Evolutionary conservation across 352 stramenopile genomes (phyloP), one percentile per base, ranked within the genome.

Genomic region (Phytophthora parvispora): DNA sequence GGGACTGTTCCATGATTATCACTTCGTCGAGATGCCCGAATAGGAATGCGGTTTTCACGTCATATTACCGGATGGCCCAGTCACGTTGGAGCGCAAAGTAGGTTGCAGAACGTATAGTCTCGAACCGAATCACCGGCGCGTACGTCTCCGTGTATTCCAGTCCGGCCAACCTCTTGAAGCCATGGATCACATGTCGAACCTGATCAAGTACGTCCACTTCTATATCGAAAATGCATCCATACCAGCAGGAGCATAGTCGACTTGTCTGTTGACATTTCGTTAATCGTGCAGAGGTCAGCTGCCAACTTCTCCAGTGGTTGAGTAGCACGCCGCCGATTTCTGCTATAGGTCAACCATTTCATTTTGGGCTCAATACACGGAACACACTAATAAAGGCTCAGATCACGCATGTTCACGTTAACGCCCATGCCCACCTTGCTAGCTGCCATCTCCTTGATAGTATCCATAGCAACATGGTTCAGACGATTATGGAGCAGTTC

Each of bases 181-280:
- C 36, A 15, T 43, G 36, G 36, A 43, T 43, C 36, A 43, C 36
- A 6, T 20, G 36, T 10, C 36, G 36, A 20, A 5, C 36, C 36
- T 43, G 18, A 38, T 43, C 18, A 58, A 20, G 15, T 45, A 47
- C 29, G n/a, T 15, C 50, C 28, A 58, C 20, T 58, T 58, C n/a
- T 31, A 58, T n/a, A 29, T 25, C 8, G 29, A 45, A 15, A 18
- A 42, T 16, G 29, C 29, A 18, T 58, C 50, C 29, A 58, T 58
- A 45, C 50, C 8, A 58, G 20, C 5, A 45, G 16, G 36, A 43
- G 20, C 36, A 43, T 43, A n/a, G 50, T 58, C 6, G 31, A 27
- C n/a, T 43, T 42, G 20, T 45, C 50, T 4, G 29, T n/a, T n/a
- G 50, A 13, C 8, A 45, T n/a, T 28, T 58, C 31, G 31, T 58